A percentile compares a stretch with the other conserved stretches of the same genome.
Conservation (phyloP, 2,329 filamentous ascomycete genomes). For the Penicillium fuscoglaucum region DNA sequence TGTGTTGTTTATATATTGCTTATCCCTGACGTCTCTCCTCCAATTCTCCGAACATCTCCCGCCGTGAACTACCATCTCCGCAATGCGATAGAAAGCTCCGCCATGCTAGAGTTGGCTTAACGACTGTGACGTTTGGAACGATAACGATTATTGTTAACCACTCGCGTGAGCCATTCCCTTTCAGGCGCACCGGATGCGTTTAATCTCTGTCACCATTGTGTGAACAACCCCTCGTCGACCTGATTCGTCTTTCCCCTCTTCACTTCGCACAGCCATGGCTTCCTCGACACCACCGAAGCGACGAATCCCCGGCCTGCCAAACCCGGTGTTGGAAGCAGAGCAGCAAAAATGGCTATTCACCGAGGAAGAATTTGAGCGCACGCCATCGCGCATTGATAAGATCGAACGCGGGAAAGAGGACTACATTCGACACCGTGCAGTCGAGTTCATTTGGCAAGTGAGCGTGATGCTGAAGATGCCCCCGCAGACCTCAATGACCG, state of each 20-base stretch:
- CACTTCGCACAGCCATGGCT: conserved; percentile 17
- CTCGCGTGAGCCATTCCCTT: background rate
- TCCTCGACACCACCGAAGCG: conserved; percentile 26
- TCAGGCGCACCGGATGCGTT: conserved; percentile 25
- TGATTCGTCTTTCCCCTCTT: background rate
- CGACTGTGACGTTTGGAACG: conserved; percentile 5
- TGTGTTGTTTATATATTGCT: background rate
- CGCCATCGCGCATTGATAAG: conserved; percentile 82
- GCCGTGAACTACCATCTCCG: background rate
- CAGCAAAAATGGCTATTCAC: conserved; percentile 87
- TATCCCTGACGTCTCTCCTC: background rate
- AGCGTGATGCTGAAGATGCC: conserved; percentile 54
- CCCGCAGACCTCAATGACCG: conserved; percentile 74
- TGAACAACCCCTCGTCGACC: background rate
- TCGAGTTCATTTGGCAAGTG: conserved; percentile 95
- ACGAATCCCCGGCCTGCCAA: conserved; percentile 42
- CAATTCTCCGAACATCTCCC: background rate
- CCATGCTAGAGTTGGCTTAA: conserved; percentile 4
- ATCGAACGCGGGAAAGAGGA: conserved; percentile 75
- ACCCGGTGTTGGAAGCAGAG: conserved; percentile 53
- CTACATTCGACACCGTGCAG: conserved; percentile 79
- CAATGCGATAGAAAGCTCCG: conserved; percentile 10
- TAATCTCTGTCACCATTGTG: background rate
- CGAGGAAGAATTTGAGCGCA: conserved; percentile 74
- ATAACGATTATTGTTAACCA: conserved; percentile 4